phyloP scores from a whole-genome alignment of 2,329 filamentous ascomycete species.

The Exophiala bonariae region DNA sequence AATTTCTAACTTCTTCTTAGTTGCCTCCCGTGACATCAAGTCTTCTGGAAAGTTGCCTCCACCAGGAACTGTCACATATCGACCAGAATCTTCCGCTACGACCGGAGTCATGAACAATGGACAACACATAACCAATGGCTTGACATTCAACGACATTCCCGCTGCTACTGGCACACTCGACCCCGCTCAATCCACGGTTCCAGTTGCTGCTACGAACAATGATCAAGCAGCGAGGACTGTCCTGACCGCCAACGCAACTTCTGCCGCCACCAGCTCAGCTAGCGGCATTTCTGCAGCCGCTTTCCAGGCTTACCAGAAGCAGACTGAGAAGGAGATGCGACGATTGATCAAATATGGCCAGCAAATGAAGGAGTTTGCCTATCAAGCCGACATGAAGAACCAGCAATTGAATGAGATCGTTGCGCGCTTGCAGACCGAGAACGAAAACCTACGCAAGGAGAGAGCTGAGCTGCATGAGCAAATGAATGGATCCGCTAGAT shows the following conservation, averaged over 20 bases:
- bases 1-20: no score
- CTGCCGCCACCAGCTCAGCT: not conserved
- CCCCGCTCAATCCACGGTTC: constrained; percentile 49
- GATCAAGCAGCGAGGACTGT: not conserved
- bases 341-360: constrained; percentile 56
- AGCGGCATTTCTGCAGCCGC: not conserved
- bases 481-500: no score
- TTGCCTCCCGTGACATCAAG: no score
- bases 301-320: constrained; percentile 32
- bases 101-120: no score
- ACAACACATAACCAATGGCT: not conserved
- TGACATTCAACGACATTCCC: not conserved
- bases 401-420: constrained; percentile 20
- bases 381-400: constrained; percentile 22
- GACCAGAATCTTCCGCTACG: no score
- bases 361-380: constrained; percentile 27
- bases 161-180: constrained; percentile 42
- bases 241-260: not conserved
- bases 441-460: constrained; percentile 10
- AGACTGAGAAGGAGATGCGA: constrained; percentile 60
- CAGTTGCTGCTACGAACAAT: constrained; percentile 15
- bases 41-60: no score
- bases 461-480: not conserved
- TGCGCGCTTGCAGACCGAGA: constrained; percentile 13
- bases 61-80: no score